A percentile compares a stretch with the other conserved stretches of the same genome.
phyloP scores from a whole-genome alignment of 495 filamentous ascomycete genomes.

The Viridothelium virens region DNA sequence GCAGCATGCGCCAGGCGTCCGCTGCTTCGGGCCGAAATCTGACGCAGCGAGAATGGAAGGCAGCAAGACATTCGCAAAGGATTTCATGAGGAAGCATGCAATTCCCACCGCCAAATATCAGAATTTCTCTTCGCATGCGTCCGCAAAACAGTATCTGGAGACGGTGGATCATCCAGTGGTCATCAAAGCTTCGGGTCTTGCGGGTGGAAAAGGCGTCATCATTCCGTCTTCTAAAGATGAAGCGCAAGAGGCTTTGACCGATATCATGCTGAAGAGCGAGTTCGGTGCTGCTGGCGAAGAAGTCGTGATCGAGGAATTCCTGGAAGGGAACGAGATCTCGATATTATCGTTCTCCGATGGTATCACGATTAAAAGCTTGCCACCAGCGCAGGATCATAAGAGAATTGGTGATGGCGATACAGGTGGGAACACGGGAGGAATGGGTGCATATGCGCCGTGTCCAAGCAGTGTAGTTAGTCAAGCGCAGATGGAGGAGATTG shows the following conservation, averaged over 20 bases:
- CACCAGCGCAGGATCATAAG: constrained; percentile 95
- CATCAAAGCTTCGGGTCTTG: constrained; percentile 81
- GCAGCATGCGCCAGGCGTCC: constrained; percentile 49
- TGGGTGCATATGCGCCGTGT: constrained; percentile 87
- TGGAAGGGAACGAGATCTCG: constrained; percentile 86
- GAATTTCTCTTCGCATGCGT: constrained; percentile 77
- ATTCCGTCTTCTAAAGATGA: constrained; percentile 75
- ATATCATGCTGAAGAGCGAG: constrained; percentile 82
- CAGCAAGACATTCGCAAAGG: constrained; percentile 93
- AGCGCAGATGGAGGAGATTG: constrained; percentile 65
- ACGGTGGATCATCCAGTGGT: constrained; percentile 67
- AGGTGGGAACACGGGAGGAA: constrained; percentile 92
- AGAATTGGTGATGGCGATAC: constrained; percentile 82
- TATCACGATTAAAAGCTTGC: constrained; percentile 73
- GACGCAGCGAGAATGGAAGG: constrained; percentile 87
- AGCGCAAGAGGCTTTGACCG: constrained; percentile 68
- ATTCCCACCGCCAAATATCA: constrained; percentile 87
- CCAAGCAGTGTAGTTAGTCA: constrained; percentile 68
- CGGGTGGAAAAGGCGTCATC: constrained; percentile 88
- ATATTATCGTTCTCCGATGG: constrained; percentile 89
- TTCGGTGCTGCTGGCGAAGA: constrained; percentile 85
- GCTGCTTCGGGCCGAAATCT: constrained; percentile 80
- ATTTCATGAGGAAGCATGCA: constrained; percentile 87
- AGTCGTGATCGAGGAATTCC: constrained; percentile 92
- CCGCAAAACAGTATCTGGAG: constrained; percentile 69